Conservation (phyloP, 1,284 basidiomycete genomes). For the Leucoagaricus sp. region DNA sequence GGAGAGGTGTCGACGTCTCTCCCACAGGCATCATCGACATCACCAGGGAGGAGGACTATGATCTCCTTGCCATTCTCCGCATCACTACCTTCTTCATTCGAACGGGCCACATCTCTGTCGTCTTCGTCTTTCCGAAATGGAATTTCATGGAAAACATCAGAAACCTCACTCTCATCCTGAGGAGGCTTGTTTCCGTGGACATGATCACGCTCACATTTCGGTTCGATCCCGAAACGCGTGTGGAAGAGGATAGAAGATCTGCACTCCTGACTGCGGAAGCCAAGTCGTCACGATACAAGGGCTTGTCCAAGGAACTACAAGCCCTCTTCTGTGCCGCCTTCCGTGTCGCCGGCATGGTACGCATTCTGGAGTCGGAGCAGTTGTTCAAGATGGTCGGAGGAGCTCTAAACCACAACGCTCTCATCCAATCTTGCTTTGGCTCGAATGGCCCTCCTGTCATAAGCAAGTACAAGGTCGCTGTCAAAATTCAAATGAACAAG, state of each 20-base stretch:
- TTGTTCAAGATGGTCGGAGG: slow-evolving; percentile 12
- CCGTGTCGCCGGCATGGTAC: slow-evolving; percentile 14
- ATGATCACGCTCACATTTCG: slow-evolving; percentile 15
- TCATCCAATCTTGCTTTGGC: slow-evolving; percentile 7
- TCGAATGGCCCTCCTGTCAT: slow-evolving; percentile 13
- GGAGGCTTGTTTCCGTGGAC: slow-evolving; percentile 13
- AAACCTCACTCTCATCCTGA: slow-evolving; percentile 13
- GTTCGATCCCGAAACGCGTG: slow-evolving; percentile 11
- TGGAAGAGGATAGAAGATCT: slow-evolving; percentile 5
- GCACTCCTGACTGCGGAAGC: slow-evolving; percentile 12
- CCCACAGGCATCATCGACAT: slow-evolving; percentile 14
- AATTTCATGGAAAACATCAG: slow-evolving; percentile 15
- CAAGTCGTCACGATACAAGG: slow-evolving; percentile 9
- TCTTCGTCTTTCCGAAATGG: slow-evolving; percentile 17
- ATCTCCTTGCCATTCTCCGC: slow-evolving; percentile 13
- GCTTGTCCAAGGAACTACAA: slow-evolving; percentile 12
- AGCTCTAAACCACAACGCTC: not conserved
- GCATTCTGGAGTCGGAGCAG: slow-evolving; percentile 14
- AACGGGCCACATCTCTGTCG: slow-evolving; percentile 15
- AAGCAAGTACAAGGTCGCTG: slow-evolving; percentile 12
- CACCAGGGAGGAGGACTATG: slow-evolving; percentile 14
- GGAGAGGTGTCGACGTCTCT: slow-evolving; percentile 16
- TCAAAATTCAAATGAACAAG: slow-evolving; percentile 15
- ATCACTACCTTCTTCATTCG: slow-evolving; percentile 14
- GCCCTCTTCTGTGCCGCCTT: slow-evolving; percentile 13